A percentile compares a stretch with the other conserved stretches of the same genome.
Conservation (phyloP, 331 rosid species). For the Telfairia occidentalis region DNA sequence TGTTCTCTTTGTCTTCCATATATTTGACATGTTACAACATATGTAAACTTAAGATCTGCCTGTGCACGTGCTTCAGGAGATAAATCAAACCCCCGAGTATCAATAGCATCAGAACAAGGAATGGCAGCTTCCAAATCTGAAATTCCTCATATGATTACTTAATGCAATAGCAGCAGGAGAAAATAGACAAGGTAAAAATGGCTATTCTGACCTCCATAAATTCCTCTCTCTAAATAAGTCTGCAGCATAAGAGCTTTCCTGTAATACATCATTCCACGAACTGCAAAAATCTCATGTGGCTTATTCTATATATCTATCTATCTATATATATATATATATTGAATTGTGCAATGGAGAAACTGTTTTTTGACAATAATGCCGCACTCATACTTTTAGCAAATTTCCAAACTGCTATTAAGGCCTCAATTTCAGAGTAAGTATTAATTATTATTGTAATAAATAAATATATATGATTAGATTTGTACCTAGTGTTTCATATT, state of each 20-base stretch:
- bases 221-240: constrained; percentile 65
- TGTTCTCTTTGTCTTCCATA: constrained; percentile 93
- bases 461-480: background rate
- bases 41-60: constrained; percentile 88
- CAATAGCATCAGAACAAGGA: constrained; percentile 39
- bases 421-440: background rate
- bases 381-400: background rate
- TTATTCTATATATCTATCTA: background rate
- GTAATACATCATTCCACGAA: constrained; percentile 97
- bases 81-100: constrained; percentile 58
- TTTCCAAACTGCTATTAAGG: background rate
- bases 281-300: constrained; percentile 24
- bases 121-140: constrained; percentile 71
- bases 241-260: constrained; percentile 95
- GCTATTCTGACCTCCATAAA: constrained; percentile 45
- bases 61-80: constrained; percentile 89
- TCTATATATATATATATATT: constrained; percentile 11
- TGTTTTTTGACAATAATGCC: background rate
- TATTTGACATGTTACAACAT: constrained; percentile 84
- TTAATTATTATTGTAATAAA: background rate
- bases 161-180: background rate
- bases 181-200: background rate
- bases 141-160: constrained; percentile 11
- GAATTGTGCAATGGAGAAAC: background rate
- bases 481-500: background rate